A percentile compares a stretch with the other conserved stretches of the same genome.
Conservation (phyloP, 2,329 filamentous ascomycete species). For the Ophiostoma populinum region DNA sequence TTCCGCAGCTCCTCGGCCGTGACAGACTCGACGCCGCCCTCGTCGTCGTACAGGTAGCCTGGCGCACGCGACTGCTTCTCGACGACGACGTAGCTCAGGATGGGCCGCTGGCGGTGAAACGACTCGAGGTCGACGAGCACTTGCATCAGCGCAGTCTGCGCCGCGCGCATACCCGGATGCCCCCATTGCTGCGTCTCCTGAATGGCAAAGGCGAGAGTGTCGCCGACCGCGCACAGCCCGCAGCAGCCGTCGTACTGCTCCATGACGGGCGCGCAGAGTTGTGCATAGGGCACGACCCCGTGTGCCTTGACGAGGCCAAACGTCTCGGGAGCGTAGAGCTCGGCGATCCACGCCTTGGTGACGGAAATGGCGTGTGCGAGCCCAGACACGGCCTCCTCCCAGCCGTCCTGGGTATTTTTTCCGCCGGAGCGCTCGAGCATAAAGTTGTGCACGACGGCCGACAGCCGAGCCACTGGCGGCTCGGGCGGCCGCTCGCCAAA, state of each 20-base stretch:
- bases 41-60: slow-evolving; percentile 14
- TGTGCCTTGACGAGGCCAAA: slow-evolving; percentile 5
- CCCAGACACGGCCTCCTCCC: slow-evolving; percentile 6
- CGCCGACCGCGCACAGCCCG: slow-evolving; percentile 9
- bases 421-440: slow-evolving; percentile 12
- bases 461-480: slow-evolving; percentile 5
- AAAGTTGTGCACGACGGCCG: slow-evolving; percentile 14
- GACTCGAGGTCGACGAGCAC: slow-evolving; percentile 19
- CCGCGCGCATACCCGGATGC: slow-evolving; percentile 9
- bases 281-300: slow-evolving; percentile 4
- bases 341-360: slow-evolving; percentile 8
- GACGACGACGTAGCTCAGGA: slow-evolving; percentile 16
- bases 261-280: slow-evolving; percentile 1
- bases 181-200: slow-evolving; percentile 12
- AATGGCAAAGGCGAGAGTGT: slow-evolving; percentile 10
- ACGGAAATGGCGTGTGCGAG: slow-evolving; percentile 9
- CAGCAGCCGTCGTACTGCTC: slow-evolving; percentile 8
- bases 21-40: slow-evolving; percentile 7
- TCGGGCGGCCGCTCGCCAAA: background rate
- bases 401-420: slow-evolving; percentile 11
- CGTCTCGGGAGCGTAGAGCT: slow-evolving; percentile 8
- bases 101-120: slow-evolving; percentile 16
- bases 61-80: slow-evolving; percentile 11
- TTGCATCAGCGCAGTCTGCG: slow-evolving; percentile 13
- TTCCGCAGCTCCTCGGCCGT: slow-evolving; percentile 7